A percentile compares a stretch with the other conserved stretches of the same genome.
phyloP scores from a whole-genome alignment of 768 basidiomycete genomes.

The Amanita thiersii region DNA sequence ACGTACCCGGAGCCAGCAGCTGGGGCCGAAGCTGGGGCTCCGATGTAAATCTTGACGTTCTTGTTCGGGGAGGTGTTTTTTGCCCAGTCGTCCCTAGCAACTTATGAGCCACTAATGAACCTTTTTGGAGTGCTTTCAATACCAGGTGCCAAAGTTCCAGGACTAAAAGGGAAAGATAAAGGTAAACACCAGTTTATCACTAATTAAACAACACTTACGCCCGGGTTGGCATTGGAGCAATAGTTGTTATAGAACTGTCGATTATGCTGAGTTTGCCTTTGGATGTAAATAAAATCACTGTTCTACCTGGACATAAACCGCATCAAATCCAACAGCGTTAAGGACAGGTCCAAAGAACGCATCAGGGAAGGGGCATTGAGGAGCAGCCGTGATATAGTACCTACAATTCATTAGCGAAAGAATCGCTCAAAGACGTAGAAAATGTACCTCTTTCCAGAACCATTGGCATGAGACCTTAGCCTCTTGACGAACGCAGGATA shows the following conservation, averaged over 20 bases:
- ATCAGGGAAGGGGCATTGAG: slow-evolving; percentile 57
- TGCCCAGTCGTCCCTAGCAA: slow-evolving; percentile 45
- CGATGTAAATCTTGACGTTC: slow-evolving; percentile 48
- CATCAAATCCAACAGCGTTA: slow-evolving; percentile 54
- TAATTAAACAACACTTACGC: slow-evolving; percentile 19
- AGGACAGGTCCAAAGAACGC: slow-evolving; percentile 43
- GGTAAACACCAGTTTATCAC: background rate
- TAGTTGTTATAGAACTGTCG: slow-evolving; percentile 35
- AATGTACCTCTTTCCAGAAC: slow-evolving; percentile 41
- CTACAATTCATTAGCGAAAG: slow-evolving; percentile 17
- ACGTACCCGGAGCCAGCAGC: slow-evolving; percentile 53
- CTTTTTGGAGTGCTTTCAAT: too few species aligned
- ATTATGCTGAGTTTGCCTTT: background rate
- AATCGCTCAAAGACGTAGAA: background rate
- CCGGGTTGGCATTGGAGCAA: slow-evolving; percentile 33
- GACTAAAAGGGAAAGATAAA: slow-evolving; percentile 18
- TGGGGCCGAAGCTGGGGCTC: slow-evolving; percentile 41
- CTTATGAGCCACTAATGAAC: background rate
- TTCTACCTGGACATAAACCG: slow-evolving; percentile 62
- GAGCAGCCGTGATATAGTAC: slow-evolving; percentile 49
- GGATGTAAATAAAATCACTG: slow-evolving; percentile 22
- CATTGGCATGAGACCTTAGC: slow-evolving; percentile 34
- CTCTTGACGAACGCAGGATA: slow-evolving; percentile 39
- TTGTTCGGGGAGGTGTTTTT: slow-evolving; percentile 42
- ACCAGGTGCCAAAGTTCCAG: slow-evolving; percentile 45